These are phyloP conservation scores for Exutisphaerella laricina DNA, from an alignment of 2,329 filamentous ascomycete species.

Conservation along the genomic window DNA sequence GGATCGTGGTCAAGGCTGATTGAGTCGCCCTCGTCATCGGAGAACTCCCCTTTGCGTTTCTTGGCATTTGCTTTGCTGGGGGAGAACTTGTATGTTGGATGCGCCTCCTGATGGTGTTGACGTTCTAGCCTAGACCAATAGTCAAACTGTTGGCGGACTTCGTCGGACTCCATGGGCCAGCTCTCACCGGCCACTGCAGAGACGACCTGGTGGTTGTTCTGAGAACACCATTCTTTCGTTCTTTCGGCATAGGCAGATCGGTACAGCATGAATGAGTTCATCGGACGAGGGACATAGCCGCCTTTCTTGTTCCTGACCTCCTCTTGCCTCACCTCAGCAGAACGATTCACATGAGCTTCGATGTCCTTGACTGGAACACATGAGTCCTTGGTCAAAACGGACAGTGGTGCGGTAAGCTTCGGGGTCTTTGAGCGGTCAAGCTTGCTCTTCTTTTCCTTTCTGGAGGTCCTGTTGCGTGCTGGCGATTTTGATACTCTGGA, in stretches of 20 bases:
- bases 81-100: slow-evolving; percentile 91
- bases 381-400: slow-evolving; percentile 61
- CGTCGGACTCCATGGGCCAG: slow-evolving; percentile 75
- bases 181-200: slow-evolving; percentile 80
- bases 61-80: slow-evolving; percentile 64
- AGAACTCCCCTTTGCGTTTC: slow-evolving; percentile 38
- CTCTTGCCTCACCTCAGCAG: slow-evolving; percentile 57
- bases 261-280: slow-evolving; percentile 99
- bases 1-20: slow-evolving; percentile 33
- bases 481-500: slow-evolving; percentile 32
- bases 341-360: slow-evolving; percentile 68
- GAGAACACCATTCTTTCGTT: slow-evolving; percentile 71
- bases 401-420: slow-evolving; percentile 62
- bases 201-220: slow-evolving; percentile 91
- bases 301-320: slow-evolving; percentile 63
- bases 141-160: slow-evolving; percentile 69
- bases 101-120: slow-evolving; percentile 75
- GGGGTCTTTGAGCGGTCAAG: slow-evolving; percentile 45
- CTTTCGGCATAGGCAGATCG: slow-evolving; percentile 85
- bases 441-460: slow-evolving; percentile 43
- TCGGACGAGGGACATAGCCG: slow-evolving; percentile 80
- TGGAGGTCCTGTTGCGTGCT: slow-evolving; percentile 32
- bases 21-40: slow-evolving; percentile 32
- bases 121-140: slow-evolving; percentile 74
- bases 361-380: slow-evolving; percentile 69